Percentiles rank a stretch among this genome's conserved stretches.
Conservation (phyloP, 495 filamentous ascomycete species). For the Tuber brumale region DNA sequence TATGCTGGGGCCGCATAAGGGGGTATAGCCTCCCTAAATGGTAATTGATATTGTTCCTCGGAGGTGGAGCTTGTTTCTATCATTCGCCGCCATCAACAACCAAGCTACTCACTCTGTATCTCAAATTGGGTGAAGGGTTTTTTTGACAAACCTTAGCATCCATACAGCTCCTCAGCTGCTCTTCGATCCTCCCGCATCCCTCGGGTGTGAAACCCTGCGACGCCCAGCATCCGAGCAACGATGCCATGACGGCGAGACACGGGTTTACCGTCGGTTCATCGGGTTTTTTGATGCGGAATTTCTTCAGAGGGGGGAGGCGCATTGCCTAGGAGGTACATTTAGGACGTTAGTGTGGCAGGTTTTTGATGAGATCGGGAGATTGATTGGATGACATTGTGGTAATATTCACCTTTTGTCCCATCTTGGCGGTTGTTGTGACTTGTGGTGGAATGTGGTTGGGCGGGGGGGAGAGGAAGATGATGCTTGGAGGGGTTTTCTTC, state of each 20-base stretch:
- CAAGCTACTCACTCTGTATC: neutral
- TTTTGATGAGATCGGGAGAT: neutral
- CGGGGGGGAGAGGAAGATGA: neutral
- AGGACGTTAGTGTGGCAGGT: neutral
- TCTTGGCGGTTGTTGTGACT: slow-evolving; percentile 8
- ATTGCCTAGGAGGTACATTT: slow-evolving; percentile 47
- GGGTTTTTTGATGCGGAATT: slow-evolving; percentile 75
- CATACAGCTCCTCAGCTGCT: slow-evolving; percentile 85
- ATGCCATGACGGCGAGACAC: slow-evolving; percentile 76
- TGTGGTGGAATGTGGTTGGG: neutral
- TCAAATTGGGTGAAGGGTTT: neutral
- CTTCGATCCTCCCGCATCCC: slow-evolving; percentile 74
- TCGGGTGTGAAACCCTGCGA: slow-evolving; percentile 66
- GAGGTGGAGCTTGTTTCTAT: slow-evolving; percentile 57
- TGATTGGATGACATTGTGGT: neutral
- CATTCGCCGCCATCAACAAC: neutral
- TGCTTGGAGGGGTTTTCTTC: neutral
- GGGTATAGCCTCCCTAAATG: slow-evolving; percentile 82
- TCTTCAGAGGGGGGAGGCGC: slow-evolving; percentile 77
- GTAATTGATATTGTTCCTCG: slow-evolving; percentile 90
- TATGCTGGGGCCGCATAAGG: slow-evolving; percentile 65
- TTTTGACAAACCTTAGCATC: slow-evolving; percentile 61
- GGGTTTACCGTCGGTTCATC: slow-evolving; percentile 69
- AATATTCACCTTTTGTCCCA: slow-evolving; percentile 30
- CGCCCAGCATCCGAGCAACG: slow-evolving; percentile 91